phyloP scores from a whole-genome alignment of 805 yeast genomes.

The Schwanniomyces pseudopolymorphus region DNA sequence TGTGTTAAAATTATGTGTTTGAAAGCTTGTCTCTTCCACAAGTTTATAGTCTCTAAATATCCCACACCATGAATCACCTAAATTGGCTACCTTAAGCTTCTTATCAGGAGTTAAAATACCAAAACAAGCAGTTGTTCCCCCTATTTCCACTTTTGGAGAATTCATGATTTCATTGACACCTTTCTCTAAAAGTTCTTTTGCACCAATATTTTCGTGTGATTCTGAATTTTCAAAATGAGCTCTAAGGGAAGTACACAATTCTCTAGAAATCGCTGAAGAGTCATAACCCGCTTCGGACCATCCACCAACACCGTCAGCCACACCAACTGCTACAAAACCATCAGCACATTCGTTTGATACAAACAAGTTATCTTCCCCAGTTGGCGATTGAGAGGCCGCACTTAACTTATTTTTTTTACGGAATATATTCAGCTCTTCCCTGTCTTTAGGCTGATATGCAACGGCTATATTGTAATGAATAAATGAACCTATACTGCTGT shows the following conservation, averaged over 20 bases:
- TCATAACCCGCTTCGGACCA: conserved; percentile 93
- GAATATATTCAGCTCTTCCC: conserved; percentile 52
- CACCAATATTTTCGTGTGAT: conserved; percentile 21
- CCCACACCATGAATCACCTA: conserved; percentile 96
- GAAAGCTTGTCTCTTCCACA: conserved; percentile 67
- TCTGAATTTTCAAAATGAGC: conserved; percentile 25
- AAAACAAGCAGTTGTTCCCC: conserved; percentile 90
- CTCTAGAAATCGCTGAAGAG: conserved; percentile 82
- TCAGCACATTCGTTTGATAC: conserved; percentile 39
- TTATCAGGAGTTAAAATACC: conserved; percentile 63
- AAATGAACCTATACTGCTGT: conserved; percentile 16
- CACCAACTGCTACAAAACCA: conserved; percentile 62
- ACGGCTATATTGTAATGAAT: conserved; percentile 58
- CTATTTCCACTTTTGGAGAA: conserved; percentile 71
- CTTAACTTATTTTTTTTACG: conserved; percentile 23
- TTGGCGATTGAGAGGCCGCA: conserved; percentile 49
- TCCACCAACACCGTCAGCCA: conserved; percentile 97
- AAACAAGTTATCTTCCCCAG: conserved; percentile 79
- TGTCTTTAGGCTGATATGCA: conserved; percentile 72
- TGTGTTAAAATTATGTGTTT: conserved; percentile 85
- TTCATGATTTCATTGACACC: conserved; percentile 57
- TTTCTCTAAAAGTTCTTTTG: conserved; percentile 47
- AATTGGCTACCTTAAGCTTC: conserved; percentile 67
- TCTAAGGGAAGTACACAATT: conserved; percentile 61
- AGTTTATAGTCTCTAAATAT: conserved; percentile 67